Conservation (phyloP, 345 rosid genomes). For the Eutrema yunnanense region DNA sequence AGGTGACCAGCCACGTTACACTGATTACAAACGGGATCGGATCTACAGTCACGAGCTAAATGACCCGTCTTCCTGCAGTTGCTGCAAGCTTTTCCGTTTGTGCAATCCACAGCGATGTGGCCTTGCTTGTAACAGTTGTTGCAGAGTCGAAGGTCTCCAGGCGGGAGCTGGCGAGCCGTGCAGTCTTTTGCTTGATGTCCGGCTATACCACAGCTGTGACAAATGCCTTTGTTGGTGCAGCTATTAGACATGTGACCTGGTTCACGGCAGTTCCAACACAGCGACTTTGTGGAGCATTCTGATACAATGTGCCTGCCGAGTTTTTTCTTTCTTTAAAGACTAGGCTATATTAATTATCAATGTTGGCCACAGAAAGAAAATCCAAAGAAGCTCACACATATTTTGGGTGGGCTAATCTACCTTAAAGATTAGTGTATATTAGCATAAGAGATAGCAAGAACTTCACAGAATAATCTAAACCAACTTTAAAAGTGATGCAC, state of each 20-base stretch:
- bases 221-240: conserved; percentile 81
- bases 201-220: conserved; percentile 87
- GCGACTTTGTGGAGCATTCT: conserved; percentile 69
- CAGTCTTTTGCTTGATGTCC: conserved; percentile 90
- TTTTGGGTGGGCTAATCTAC: too few relatives aligned
- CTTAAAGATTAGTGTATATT: background rate
- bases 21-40: conserved; percentile 61
- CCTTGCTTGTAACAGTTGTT: conserved; percentile 91
- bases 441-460: background rate
- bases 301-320: conserved; percentile 63
- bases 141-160: conserved; percentile 82
- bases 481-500: background rate
- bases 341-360: background rate
- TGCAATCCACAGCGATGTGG: conserved; percentile 76
- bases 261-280: conserved; percentile 89
- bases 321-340: too few relatives aligned
- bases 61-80: conserved; percentile 88
- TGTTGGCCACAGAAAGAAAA: background rate
- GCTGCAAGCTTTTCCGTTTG: conserved; percentile 85
- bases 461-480: background rate
- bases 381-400: background rate
- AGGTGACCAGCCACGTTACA: conserved; percentile 71
- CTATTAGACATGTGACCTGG: conserved; percentile 73
- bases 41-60: conserved; percentile 71
- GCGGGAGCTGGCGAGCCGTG: conserved; percentile 55